These are phyloP conservation scores for Ogataea glucozyma DNA, from an alignment of 805 yeast genomes.

Conservation along the genomic window DNA sequence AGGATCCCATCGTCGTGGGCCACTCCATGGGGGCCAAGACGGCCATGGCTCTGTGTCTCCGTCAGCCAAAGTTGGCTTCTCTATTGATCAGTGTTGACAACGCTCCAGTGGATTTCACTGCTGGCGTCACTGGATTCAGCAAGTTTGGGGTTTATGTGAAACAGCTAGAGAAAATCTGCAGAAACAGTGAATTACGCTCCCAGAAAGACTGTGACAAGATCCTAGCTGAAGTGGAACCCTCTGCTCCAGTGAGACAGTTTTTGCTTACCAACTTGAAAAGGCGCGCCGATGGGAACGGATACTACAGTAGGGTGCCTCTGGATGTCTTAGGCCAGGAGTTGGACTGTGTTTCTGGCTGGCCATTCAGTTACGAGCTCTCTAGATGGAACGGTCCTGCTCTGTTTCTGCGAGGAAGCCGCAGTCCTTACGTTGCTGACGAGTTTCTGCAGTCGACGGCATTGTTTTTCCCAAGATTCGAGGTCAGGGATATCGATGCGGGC, in stretches of 20 bases:
- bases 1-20: conserved; percentile 65
- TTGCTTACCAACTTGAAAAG: conserved; percentile 60
- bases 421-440: conserved; percentile 82
- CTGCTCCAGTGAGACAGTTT: conserved; percentile 68
- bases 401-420: conserved; percentile 76
- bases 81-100: conserved; percentile 82
- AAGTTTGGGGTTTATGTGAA: conserved; percentile 68
- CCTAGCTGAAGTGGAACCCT: conserved; percentile 62
- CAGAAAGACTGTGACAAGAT: conserved; percentile 68
- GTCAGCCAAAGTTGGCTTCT: conserved; percentile 61
- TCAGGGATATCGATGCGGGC: conserved; percentile 77
- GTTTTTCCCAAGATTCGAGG: conserved; percentile 76
- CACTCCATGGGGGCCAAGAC: conserved; percentile 95
- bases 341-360: conserved; percentile 74
- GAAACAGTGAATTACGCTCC: conserved; percentile 43
- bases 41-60: conserved; percentile 81
- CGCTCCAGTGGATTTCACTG: conserved; percentile 73
- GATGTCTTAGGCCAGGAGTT: conserved; percentile 65
- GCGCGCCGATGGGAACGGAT: conserved; percentile 42
- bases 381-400: conserved; percentile 73
- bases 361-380: conserved; percentile 54
- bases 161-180: conserved; percentile 59
- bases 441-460: conserved; percentile 67
- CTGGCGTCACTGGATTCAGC: conserved; percentile 39
- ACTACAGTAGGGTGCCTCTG: conserved; percentile 65